Evolutionary conservation across 768 basidiomycete species (phyloP), one percentile per base, ranked within the genome.

Genomic region (Psilocybe azurescens): DNA sequence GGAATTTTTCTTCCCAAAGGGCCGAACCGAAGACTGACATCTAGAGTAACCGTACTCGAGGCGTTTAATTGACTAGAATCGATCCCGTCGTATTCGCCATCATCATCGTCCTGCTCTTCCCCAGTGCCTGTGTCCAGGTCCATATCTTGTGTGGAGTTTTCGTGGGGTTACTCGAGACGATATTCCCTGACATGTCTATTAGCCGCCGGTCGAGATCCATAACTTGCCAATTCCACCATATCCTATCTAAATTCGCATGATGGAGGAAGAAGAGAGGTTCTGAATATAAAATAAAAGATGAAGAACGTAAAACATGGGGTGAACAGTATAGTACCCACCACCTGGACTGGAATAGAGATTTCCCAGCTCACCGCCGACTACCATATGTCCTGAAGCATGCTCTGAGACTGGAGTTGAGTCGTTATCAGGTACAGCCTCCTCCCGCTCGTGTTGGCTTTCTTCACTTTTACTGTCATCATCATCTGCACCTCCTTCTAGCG

Each of bases 221-320:
- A 30, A 61, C 57, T 47, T 77, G 77, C 79, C 79, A 81, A 7
- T 65, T 41, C 77, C 76, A 78, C 78, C 78, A 79, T 1, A 81
- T 67, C 13, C 78, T 71, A 54, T 79, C 78, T 9, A 81, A 53
- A 57, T 78, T 78, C 6, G 75, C 73, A 58, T 79, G 78, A 61
- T 79, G 78, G 7, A 79, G 65, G 63, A 75, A 78, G 66, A 79
- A 79, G 11, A 81, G 47, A 2, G 78, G 78, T 48, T 79, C 77
- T 79, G 39, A 36, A 11, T 18, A 44, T n/a, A 51, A 33, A 44
- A 24, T 49, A 48, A 11, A 9, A 10, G 1, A 3, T 39, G 14
- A 18, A n/a, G 33, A 10, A 36, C 24, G 41, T 5, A 29, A 30
- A 16, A 39, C 10, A 47, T 32, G 28, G 5, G 1, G 13, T 36